A percentile compares a stretch with the other conserved stretches of the same genome.
These are phyloP conservation scores for Leccinum broughii DNA, from an alignment of 768 basidiomycete genomes.

Conservation along the genomic window DNA sequence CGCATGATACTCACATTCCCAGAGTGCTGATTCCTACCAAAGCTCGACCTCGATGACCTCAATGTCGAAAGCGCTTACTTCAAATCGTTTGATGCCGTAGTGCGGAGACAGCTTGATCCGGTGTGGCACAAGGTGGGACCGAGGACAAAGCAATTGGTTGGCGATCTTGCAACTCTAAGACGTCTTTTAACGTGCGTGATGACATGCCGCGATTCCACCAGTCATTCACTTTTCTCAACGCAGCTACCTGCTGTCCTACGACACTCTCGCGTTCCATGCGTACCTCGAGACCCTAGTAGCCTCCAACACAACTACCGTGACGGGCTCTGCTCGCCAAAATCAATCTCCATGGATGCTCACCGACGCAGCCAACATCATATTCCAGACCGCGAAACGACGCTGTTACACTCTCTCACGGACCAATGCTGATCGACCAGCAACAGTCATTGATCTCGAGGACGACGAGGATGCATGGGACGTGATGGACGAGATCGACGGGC, in stretches of 20 bases:
- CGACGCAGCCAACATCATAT: slow-evolving; percentile 86
- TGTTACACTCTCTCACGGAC: slow-evolving; percentile 61
- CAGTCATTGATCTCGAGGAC: slow-evolving; percentile 46
- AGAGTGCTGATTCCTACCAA: background rate
- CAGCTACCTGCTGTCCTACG: slow-evolving; percentile 81
- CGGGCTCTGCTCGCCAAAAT: slow-evolving; percentile 60
- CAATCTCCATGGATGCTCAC: slow-evolving; percentile 90
- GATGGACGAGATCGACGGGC: slow-evolving; percentile 53
- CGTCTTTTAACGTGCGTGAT: slow-evolving; percentile 71
- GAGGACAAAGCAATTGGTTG: slow-evolving; percentile 87
- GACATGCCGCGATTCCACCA: background rate
- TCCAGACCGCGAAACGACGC: slow-evolving; percentile 75
- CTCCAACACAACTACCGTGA: slow-evolving; percentile 49
- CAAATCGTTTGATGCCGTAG: slow-evolving; percentile 85
- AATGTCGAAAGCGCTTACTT: slow-evolving; percentile 94
- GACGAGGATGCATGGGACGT: slow-evolving; percentile 77
- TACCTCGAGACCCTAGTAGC: slow-evolving; percentile 88
- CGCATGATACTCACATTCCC: background rate
- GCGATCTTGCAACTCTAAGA: slow-evolving; percentile 82
- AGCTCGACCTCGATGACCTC: slow-evolving; percentile 94
- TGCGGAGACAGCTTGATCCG: slow-evolving; percentile 85
- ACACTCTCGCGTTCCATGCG: slow-evolving; percentile 85
- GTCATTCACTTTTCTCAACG: background rate
- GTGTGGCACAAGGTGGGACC: slow-evolving; percentile 98
- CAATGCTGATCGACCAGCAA: slow-evolving; percentile 21